phyloP scores from a whole-genome alignment of 106 monocot species.

The Vanilla planifolia region DNA sequence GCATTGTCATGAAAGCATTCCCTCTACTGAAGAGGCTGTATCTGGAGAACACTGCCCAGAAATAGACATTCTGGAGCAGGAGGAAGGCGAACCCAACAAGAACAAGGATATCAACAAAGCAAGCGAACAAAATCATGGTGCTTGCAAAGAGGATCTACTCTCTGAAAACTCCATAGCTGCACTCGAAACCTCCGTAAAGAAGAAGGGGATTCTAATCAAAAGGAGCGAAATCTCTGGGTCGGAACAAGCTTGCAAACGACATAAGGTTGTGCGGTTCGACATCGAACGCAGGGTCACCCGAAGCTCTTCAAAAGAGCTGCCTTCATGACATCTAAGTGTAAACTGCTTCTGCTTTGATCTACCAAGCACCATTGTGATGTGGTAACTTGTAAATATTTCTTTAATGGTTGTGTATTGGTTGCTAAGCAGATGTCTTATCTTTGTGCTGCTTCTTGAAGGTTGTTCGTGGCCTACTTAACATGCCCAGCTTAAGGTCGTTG shows the following conservation, averaged over 20 bases:
- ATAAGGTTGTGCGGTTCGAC: neutral
- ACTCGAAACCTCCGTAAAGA: neutral
- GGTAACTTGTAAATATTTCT: no score
- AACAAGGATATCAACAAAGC: neutral
- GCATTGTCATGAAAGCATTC: neutral
- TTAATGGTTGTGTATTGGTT: no score
- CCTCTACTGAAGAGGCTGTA: neutral
- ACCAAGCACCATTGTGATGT: no score
- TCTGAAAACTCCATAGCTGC: neutral
- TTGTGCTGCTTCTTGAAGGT: no score
- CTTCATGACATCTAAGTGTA: slow-evolving; percentile 1
- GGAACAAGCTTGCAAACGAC: neutral
- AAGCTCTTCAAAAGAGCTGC: slow-evolving; percentile 2
- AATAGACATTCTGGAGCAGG: neutral
- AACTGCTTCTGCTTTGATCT: no score
- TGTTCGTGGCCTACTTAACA: no score
- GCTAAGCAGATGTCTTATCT: no score
- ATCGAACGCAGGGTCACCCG: neutral
- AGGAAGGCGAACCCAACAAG: neutral
- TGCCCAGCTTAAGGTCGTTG: no score
- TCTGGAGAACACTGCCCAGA: neutral
- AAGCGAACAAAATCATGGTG: neutral
- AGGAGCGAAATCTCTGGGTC: neutral
- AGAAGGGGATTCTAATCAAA: neutral
- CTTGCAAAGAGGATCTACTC: neutral